Conservation (phyloP, 352 stramenopile genomes). For the Globisporangium takayamanum region DNA sequence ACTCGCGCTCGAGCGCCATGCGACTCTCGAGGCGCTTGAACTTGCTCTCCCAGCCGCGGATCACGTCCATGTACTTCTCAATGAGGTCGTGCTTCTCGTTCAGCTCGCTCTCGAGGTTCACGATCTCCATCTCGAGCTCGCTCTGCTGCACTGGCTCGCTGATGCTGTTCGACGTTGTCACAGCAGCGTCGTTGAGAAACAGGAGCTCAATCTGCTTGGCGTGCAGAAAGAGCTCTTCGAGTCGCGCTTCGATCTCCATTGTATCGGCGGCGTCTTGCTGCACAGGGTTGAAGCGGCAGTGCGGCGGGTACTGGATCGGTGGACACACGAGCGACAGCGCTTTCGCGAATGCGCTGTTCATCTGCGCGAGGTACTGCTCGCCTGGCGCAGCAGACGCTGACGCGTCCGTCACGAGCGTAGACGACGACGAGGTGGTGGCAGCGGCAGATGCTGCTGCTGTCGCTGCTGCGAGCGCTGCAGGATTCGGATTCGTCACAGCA, state of each 20-base stretch:
- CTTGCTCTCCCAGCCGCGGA: constrained; percentile 78
- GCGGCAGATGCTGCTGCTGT: neutral
- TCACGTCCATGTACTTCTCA: constrained; percentile 81
- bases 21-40: constrained; percentile 73
- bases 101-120: constrained; percentile 67
- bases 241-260: constrained; percentile 53
- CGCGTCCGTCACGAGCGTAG: neutral
- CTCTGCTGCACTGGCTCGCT: constrained; percentile 19
- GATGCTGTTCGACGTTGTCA: neutral
- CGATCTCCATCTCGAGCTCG: constrained; percentile 71
- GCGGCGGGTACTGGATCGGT: constrained; percentile 77
- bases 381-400: constrained; percentile 11
- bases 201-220: constrained; percentile 80
- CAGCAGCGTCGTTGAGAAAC: constrained; percentile 43
- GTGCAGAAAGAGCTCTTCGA: constrained; percentile 76
- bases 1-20: constrained; percentile 54
- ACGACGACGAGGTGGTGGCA: neutral
- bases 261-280: constrained; percentile 74
- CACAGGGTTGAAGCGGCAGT: constrained; percentile 80
- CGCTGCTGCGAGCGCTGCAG: neutral
- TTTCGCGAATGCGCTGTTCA: constrained; percentile 73
- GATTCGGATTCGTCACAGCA: constrained; percentile 10
- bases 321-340: constrained; percentile 69
- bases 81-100: constrained; percentile 82
- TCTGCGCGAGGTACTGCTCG: constrained; percentile 43